Evolutionary conservation across 371 early-diverging fungal genomes (phyloP).

Genomic region (Umbelopsis sp.): DNA sequence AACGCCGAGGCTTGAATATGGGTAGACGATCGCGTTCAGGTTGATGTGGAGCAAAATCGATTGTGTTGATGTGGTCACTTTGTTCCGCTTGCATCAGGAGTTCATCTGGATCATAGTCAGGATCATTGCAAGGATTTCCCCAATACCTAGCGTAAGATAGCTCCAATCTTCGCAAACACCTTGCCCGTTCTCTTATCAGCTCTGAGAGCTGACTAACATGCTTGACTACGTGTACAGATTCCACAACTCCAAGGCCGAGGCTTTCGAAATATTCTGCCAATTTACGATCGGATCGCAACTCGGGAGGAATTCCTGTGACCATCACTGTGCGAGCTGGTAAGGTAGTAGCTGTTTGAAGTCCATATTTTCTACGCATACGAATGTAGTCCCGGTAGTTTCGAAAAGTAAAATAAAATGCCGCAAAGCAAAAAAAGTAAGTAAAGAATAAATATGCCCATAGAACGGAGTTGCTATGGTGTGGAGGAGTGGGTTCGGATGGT

Average conservation of each 20-base stretch:
- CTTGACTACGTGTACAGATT: constrained; percentile 61
- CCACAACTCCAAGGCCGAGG: constrained; percentile 60
- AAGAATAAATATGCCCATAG: constrained; percentile 63
- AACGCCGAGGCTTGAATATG: constrained; percentile 4
- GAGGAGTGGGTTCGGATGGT: constrained; percentile 22
- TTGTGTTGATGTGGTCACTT: constrained; percentile 23
- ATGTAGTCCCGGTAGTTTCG: constrained; percentile 65
- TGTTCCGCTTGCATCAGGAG: constrained; percentile 40
- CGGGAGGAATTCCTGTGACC: constrained; percentile 61
- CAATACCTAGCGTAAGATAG: constrained; percentile 46
- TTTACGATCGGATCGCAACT: constrained; percentile 50
- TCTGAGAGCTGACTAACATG: constrained; percentile 56
- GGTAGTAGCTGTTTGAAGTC: constrained; percentile 52
- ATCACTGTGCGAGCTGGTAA: constrained; percentile 61
- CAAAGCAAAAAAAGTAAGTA: constrained; percentile 65
- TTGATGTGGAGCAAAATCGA: constrained; percentile 17
- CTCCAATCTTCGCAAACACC: constrained; percentile 46
- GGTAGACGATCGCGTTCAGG: constrained; percentile 10
- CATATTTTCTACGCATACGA: constrained; percentile 54
- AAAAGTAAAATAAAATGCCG: constrained; percentile 62
- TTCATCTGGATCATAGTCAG: constrained; percentile 39
- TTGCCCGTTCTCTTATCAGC: constrained; percentile 48
- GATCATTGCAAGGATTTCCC: constrained; percentile 53
- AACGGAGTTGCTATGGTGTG: constrained; percentile 32
- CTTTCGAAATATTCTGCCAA: constrained; percentile 64